These are phyloP conservation scores for Phytopythium montanum DNA, from an alignment of 352 stramenopile species.

Conservation along the genomic window DNA sequence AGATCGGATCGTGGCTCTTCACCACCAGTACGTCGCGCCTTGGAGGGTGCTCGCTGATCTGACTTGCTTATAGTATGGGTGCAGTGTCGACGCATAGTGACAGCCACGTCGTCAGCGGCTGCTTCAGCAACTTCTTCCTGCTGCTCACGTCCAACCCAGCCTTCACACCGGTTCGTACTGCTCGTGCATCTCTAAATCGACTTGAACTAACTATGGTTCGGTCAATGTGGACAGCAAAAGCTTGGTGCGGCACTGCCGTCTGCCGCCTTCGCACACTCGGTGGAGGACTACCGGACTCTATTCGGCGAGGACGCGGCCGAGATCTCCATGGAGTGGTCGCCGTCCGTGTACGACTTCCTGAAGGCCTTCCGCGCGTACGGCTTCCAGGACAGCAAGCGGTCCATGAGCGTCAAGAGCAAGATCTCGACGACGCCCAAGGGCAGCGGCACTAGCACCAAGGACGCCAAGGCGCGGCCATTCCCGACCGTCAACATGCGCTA, in stretches of 20 bases:
- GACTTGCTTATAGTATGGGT: conserved; percentile 3
- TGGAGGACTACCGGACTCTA: conserved; percentile 42
- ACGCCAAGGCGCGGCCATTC: conserved; percentile 34
- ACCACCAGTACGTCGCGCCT: conserved; percentile 74
- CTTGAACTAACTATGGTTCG: conserved; percentile 30
- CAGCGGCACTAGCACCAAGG: too few species aligned
- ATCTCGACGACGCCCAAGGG: conserved; percentile 36
- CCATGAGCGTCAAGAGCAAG: conserved; percentile 80
- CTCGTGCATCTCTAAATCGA: not conserved
- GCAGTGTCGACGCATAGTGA: conserved; percentile 73
- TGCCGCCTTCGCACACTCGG: conserved; percentile 42
- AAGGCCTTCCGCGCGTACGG: conserved; percentile 71
- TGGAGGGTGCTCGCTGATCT: too few species aligned
- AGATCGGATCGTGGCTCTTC: conserved; percentile 78
- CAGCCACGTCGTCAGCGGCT: conserved; percentile 62
- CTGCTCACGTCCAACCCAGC: conserved; percentile 22
- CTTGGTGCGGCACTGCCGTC: conserved; percentile 46
- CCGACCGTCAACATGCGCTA: conserved; percentile 81
- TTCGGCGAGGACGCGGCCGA: conserved; percentile 24
- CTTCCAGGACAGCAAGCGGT: conserved; percentile 81
- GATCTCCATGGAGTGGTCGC: conserved; percentile 66
- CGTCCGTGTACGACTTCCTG: conserved; percentile 75
- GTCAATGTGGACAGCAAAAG: conserved; percentile 18
- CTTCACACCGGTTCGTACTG: not conserved
- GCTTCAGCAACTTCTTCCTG: conserved; percentile 71